These are phyloP conservation scores for Ballota nigra DNA, from an alignment of 257 asterid species.

Conservation along the genomic window DNA sequence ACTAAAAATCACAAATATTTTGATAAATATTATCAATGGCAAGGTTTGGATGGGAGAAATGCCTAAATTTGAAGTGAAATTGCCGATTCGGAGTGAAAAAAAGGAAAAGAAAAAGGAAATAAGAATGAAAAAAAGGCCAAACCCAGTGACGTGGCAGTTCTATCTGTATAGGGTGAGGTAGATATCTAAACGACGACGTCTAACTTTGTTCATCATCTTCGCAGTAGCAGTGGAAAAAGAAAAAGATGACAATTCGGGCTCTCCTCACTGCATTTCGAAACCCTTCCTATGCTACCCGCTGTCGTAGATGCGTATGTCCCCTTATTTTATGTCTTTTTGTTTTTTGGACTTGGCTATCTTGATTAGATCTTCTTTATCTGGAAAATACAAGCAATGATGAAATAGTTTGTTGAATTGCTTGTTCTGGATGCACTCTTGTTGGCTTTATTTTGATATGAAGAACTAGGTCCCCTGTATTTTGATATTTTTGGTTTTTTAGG, in stretches of 20 bases:
- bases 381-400: too few relatives aligned
- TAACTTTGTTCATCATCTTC: not conserved
- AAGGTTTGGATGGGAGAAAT: too few relatives aligned
- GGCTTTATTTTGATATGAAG: not conserved
- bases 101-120: too few relatives aligned
- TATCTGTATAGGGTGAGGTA: not conserved
- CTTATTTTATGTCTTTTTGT: not conserved
- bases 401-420: not conserved
- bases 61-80: too few relatives aligned
- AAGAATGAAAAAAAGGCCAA: too few relatives aligned
- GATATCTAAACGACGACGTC: not conserved
- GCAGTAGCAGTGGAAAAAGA: not conserved
- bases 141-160: slow-evolving; percentile 22
- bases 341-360: not conserved
- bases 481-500: not conserved
- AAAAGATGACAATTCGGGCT: slow-evolving; percentile 42
- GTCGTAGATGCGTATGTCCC: slow-evolving; percentile 55
- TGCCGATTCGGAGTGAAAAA: too few relatives aligned
- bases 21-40: too few relatives aligned
- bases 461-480: not conserved
- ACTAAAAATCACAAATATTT: too few relatives aligned
- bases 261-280: slow-evolving; percentile 49
- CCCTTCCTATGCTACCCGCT: slow-evolving; percentile 31
- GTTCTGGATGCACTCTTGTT: not conserved
- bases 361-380: not conserved